Percentiles rank a stretch among this genome's conserved stretches.
Evolutionary conservation across 2,329 filamentous ascomycete species (phyloP).

Genomic region (Botrytis sinoallii): DNA sequence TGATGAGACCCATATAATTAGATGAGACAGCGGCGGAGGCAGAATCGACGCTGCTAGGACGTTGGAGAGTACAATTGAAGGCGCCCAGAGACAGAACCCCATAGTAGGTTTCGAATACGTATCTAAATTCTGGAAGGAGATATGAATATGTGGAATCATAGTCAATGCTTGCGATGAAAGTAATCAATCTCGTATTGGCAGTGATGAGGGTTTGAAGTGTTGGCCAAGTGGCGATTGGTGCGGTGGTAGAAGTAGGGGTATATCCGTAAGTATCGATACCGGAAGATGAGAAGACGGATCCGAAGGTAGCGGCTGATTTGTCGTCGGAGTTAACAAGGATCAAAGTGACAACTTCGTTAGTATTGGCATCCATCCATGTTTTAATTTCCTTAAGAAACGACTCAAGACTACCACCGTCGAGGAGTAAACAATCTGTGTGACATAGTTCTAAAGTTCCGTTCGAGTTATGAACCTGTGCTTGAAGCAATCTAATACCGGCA

Average conservation of each 20-base stretch:
- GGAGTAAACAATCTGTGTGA: slow-evolving; percentile 59
- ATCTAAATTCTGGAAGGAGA: slow-evolving; percentile 60
- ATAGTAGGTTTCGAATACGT: slow-evolving; percentile 71
- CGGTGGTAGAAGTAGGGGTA: slow-evolving; percentile 46
- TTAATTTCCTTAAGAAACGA: slow-evolving; percentile 56
- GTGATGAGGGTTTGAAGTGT: slow-evolving; percentile 68
- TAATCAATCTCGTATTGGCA: slow-evolving; percentile 61
- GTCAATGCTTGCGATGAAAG: slow-evolving; percentile 60
- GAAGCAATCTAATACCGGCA: slow-evolving; percentile 61
- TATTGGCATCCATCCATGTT: slow-evolving; percentile 56
- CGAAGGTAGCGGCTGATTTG: slow-evolving; percentile 53
- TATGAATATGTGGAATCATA: slow-evolving; percentile 48
- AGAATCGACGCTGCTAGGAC: slow-evolving; percentile 53
- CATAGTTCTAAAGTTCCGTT: slow-evolving; percentile 50
- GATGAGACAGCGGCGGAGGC: slow-evolving; percentile 53
- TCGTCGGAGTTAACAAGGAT: slow-evolving; percentile 62
- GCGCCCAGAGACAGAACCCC: slow-evolving; percentile 58
- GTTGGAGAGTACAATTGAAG: slow-evolving; percentile 71
- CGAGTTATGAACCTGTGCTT: slow-evolving; percentile 59
- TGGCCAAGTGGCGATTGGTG: slow-evolving; percentile 57
- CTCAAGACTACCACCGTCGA: slow-evolving; percentile 56
- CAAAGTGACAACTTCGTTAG: slow-evolving; percentile 60
- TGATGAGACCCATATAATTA: slow-evolving; percentile 68
- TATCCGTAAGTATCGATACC: slow-evolving; percentile 63
- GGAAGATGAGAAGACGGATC: slow-evolving; percentile 42